Evolutionary conservation across 768 basidiomycete genomes (phyloP), one percentile per base, ranked within the genome.

Genomic region (Agaricus blazei): DNA sequence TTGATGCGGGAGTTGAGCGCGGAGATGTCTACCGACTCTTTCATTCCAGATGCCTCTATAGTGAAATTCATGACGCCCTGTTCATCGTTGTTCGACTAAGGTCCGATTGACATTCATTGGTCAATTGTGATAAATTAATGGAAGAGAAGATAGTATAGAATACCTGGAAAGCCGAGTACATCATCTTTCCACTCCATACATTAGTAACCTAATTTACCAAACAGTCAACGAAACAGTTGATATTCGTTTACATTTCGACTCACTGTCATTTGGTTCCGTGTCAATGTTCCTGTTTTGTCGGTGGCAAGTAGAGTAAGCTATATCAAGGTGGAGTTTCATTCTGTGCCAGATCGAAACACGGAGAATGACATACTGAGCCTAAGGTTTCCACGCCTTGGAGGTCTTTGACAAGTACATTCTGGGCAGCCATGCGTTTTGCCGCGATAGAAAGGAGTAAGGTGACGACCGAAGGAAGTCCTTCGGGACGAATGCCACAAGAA

Each of bases 301-400:
- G 85, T 86, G 4, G 85, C 85, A 11, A 87, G 69, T 9, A 86
- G 72, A 0, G 84, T 87, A 23, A 85, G 68, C 81, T 83, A 58
- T 8, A n/a, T 45, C 14, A 38, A 19, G 46, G 14, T n/a, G 19
- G 19, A 19, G 19, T 19, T 43, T n/a, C 46, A 29, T 55, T 54
- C 19, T 41, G 29, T 8, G 24, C 34, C 28, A 42, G 12, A 15
- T 2, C 14, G 24, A 54, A 38, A 23, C 11, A 19, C n/a, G 5
- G 11, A 47, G n/a, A 38, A 34, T 9, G 45, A 24, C 56, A 67
- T 63, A 77, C 75, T 58, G 75, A 77, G 49, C 75, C 75, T 15
- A 87, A 71, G 2, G 85, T 86, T 64, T 87, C 85, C 0, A 87
- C 84, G 41, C 84, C 84, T 64, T 86, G 84, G n/a, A 87, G 64